These are phyloP conservation scores for Helotiales sp. DNA, from an alignment of 2,329 filamentous ascomycete species.

Conservation along the genomic window DNA sequence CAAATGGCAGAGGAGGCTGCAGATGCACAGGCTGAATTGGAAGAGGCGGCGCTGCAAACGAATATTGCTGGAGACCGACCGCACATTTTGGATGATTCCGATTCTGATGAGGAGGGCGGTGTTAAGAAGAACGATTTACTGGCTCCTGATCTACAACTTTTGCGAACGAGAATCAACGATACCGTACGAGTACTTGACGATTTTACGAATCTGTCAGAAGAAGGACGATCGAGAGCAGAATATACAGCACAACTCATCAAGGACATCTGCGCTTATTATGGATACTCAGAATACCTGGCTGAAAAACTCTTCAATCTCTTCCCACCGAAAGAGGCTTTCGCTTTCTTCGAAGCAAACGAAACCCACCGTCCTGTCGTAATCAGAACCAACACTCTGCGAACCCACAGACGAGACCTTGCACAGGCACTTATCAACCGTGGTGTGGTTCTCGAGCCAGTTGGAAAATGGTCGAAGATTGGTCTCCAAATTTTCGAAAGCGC, in stretches of 20 bases:
- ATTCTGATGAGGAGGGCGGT: slow-evolving; percentile 60
- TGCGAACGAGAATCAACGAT: slow-evolving; percentile 89
- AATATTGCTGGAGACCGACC: slow-evolving; percentile 84
- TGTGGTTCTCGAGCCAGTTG: slow-evolving; percentile 93
- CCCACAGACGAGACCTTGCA: slow-evolving; percentile 77
- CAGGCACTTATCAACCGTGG: slow-evolving; percentile 95
- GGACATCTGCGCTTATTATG: slow-evolving; percentile 96
- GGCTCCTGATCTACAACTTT: slow-evolving; percentile 86
- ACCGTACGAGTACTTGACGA: slow-evolving; percentile 90
- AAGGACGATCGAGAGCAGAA: slow-evolving; percentile 81
- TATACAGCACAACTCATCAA: slow-evolving; percentile 86
- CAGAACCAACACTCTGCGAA: slow-evolving; percentile 91
- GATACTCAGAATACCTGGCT: slow-evolving; percentile 92
- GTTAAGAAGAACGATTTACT: slow-evolving; percentile 67
- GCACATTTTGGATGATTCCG: slow-evolving; percentile 66
- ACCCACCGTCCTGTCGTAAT: slow-evolving; percentile 92
- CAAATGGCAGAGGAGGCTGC: slow-evolving; percentile 78
- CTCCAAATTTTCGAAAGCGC: slow-evolving; percentile 94
- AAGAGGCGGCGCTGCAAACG: slow-evolving; percentile 85
- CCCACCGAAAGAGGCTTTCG: slow-evolving; percentile 89
- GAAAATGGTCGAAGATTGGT: slow-evolving; percentile 98
- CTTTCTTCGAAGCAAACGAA: slow-evolving; percentile 99
- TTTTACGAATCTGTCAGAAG: slow-evolving; percentile 80
- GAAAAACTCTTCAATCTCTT: slow-evolving; percentile 96
- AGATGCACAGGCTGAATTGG: slow-evolving; percentile 83